phyloP scores from a whole-genome alignment of 257 asterid genomes.

The Penstemon davidsonii region DNA sequence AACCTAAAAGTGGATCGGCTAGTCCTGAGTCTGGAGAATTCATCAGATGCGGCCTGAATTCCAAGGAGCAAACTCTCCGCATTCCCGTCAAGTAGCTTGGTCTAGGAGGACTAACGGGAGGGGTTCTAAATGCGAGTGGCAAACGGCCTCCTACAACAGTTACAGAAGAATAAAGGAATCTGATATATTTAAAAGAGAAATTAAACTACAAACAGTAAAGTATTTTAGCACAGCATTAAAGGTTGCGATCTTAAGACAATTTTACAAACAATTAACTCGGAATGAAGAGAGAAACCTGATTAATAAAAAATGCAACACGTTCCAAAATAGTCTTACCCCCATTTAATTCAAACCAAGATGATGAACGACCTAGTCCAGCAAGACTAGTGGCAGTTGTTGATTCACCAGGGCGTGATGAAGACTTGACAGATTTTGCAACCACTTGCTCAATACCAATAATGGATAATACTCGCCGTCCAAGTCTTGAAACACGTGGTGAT shows the following conservation, averaged over 20 bases:
- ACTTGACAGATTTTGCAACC: conserved; percentile 70
- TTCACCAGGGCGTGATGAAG: conserved; percentile 56
- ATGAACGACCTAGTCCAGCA: conserved; percentile 88
- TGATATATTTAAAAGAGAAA: conserved; percentile 13
- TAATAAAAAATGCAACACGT: background rate
- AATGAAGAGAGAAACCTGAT: conserved; percentile 21
- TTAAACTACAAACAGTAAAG: too few species aligned
- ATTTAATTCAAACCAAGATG: conserved; percentile 91
- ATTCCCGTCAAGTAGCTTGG: conserved; percentile 87
- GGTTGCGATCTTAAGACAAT: background rate
- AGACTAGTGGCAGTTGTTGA: conserved; percentile 48
- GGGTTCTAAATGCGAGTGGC: conserved; percentile 92
- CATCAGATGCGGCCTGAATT: conserved; percentile 88
- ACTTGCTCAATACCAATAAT: conserved; percentile 96
- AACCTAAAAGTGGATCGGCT: conserved; percentile 91
- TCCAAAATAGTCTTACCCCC: conserved; percentile 52
- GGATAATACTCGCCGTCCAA: conserved; percentile 83
- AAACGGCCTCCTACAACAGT: conserved; percentile 61
- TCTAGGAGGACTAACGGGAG: conserved; percentile 99
- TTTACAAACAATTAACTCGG: background rate
- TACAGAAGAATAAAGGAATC: background rate
- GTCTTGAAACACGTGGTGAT: conserved; percentile 90
- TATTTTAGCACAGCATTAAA: background rate
- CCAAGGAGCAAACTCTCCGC: conserved; percentile 95
- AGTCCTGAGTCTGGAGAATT: conserved; percentile 90